Base-by-base conservation (phyloP, 495 filamentous ascomycete species). In the Aspergillus sparsus region DNA sequence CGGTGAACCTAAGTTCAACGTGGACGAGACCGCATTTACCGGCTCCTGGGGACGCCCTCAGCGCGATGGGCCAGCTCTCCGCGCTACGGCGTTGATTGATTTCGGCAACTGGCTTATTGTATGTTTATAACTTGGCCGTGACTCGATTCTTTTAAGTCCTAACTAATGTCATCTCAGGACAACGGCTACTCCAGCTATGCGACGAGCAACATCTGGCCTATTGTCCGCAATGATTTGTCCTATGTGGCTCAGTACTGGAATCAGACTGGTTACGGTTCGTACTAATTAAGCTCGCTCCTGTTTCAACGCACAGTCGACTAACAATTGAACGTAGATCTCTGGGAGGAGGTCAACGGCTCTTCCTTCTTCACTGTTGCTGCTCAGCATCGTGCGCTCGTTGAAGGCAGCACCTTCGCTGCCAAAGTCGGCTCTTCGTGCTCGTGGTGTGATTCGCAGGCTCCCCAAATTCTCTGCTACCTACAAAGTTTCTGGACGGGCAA, bases 221-320 rank as follows among this genome's bases (percentile, higher is more conserved):
- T 89, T 33, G 80, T 89, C 7, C 62, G 80, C 41, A 88, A 88
- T 59, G 88, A 90, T 60, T 80, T 90, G 15, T 74, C 79, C 15
- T 89, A 90, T 62, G 82, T 88, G 6, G 76, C 85, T 6, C 80
- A 89, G 61, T 85, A 90, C 74, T 91, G 89, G 88, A 85, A 83
- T 65, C 74, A 83, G 59, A 85, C 82, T 21, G 85, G 85, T 32
- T 51, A 33, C 6, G 47, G 47, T 50, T 57, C 5, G n/a, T 49
- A 27, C 11, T 12, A 13, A 6, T 4, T 35, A n/a, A n/a, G n/a
- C n/a, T n/a, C n/a, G n/a, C 34, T 16, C n/a, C 13, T 21, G 5
- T 15, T n/a, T 39, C 15, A 21, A 45, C 13, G 13, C 10, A 0
- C 10, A 41, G 46, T 12, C 2, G 57, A 59, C 5, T 55, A 41